phyloP scores from a whole-genome alignment of 2,329 filamentous ascomycete genomes.

The Rosellinia necatrix region DNA sequence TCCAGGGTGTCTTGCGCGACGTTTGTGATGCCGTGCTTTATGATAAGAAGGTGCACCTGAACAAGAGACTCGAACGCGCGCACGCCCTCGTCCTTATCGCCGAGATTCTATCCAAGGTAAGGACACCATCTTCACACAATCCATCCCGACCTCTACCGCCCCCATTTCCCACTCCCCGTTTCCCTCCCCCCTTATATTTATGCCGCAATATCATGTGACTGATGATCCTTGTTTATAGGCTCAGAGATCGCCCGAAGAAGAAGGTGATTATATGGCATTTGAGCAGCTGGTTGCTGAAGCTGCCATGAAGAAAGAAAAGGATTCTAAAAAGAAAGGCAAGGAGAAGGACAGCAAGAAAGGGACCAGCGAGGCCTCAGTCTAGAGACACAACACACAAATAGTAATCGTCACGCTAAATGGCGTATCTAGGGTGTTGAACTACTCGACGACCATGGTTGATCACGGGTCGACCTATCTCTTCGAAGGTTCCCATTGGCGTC shows the following conservation, averaged over 20 bases:
- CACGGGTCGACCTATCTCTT: too few relatives aligned
- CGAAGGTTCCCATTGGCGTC: too few relatives aligned
- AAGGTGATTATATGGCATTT: slow-evolving; percentile 98
- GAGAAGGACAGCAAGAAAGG: slow-evolving; percentile 52
- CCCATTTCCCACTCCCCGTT: background rate
- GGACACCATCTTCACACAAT: slow-evolving; percentile 26
- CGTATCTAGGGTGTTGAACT: background rate
- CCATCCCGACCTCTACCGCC: background rate
- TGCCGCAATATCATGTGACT: slow-evolving; percentile 8
- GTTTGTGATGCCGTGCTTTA: slow-evolving; percentile 90
- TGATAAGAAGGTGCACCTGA: slow-evolving; percentile 74
- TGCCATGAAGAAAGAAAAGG: slow-evolving; percentile 90
- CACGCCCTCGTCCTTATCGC: slow-evolving; percentile 88
- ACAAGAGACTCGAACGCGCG: slow-evolving; percentile 88
- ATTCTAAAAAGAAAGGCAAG: slow-evolving; percentile 70
- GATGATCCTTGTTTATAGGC: slow-evolving; percentile 59
- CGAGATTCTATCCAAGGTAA: slow-evolving; percentile 85
- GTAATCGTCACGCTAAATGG: slow-evolving; percentile 20
- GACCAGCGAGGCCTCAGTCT: slow-evolving; percentile 22
- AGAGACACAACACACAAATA: slow-evolving; percentile 30
- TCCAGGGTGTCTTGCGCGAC: slow-evolving; percentile 91
- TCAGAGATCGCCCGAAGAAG: slow-evolving; percentile 87
- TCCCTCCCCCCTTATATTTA: background rate
- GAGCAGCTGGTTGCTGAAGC: slow-evolving; percentile 97
- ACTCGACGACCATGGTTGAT: background rate